Percentiles rank a stretch among this genome's conserved stretches.
Evolutionary conservation across 2,329 filamentous ascomycete genomes (phyloP).

Genomic region (Calonectria fujianensis): DNA sequence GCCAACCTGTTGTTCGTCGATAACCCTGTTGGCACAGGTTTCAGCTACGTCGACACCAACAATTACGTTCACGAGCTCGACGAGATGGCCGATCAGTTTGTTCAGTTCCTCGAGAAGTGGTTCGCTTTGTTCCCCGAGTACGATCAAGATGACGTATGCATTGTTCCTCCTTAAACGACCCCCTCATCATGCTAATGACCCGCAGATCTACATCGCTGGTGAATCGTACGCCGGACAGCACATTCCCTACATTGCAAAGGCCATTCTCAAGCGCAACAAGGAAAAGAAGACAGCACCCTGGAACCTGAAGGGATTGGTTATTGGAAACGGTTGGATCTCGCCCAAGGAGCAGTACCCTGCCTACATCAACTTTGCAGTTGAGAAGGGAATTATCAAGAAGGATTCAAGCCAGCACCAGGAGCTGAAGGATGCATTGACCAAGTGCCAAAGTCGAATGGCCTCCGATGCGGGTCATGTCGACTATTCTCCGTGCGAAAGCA

Average conservation of each 20-base stretch:
- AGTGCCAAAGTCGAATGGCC: conserved; percentile 79
- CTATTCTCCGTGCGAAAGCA: conserved; percentile 81
- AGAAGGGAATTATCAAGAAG: conserved; percentile 82
- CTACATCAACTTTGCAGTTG: conserved; percentile 88
- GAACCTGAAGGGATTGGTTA: conserved; percentile 89
- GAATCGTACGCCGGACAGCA: conserved; percentile 98
- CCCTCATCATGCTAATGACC: conserved; percentile 46
- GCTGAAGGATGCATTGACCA: conserved; percentile 80
- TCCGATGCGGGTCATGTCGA: conserved; percentile 74
- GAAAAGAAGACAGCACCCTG: conserved; percentile 71
- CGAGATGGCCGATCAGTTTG: conserved; percentile 92
- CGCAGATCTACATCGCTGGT: conserved; percentile 91
- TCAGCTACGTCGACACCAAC: conserved; percentile 95
- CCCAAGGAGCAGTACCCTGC: conserved; percentile 92
- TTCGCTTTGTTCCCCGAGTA: conserved; percentile 94
- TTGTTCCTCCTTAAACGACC: background rate
- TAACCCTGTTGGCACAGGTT: conserved; percentile 96
- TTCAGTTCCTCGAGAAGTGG: conserved; percentile 93
- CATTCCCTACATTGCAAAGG: conserved; percentile 96
- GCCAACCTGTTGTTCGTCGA: conserved; percentile 98
- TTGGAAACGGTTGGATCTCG: conserved; percentile 98
- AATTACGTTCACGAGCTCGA: conserved; percentile 89
- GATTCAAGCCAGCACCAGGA: conserved; percentile 78
- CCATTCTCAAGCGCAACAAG: conserved; percentile 91
- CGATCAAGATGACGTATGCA: conserved; percentile 89